A percentile compares a stretch with the other conserved stretches of the same genome.
These are phyloP conservation scores for Fusarium pilosicola DNA, from an alignment of 2,329 filamentous ascomycete genomes.

Conservation along the genomic window DNA sequence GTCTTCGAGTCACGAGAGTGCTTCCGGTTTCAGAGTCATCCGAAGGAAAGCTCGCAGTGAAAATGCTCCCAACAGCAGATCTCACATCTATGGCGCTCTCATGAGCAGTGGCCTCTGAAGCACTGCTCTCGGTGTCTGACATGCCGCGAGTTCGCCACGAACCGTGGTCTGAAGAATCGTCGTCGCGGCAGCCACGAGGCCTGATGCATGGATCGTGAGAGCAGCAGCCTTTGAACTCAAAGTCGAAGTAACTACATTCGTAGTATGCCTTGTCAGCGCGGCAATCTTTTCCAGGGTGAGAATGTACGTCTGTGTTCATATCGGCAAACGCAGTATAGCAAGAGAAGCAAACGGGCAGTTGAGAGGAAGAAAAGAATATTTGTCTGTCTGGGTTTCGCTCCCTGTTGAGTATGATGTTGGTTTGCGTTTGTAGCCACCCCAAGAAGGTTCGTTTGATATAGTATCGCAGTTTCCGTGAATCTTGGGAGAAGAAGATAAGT, in stretches of 20 bases:
- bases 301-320: constrained; percentile 26
- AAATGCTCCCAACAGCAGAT: neutral
- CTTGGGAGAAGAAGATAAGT: constrained; percentile 2
- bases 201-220: constrained; percentile 54
- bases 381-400: neutral
- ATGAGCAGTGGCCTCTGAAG: neutral
- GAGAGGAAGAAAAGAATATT: neutral
- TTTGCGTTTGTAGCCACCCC: neutral
- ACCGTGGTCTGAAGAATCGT: neutral
- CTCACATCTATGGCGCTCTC: neutral
- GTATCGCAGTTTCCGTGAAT: constrained; percentile 27
- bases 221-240: constrained; percentile 56
- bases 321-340: constrained; percentile 1
- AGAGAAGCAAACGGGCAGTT: constrained; percentile 2
- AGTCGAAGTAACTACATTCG: constrained; percentile 50
- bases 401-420: neutral
- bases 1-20: neutral
- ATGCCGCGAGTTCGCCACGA: neutral
- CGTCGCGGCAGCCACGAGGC: constrained; percentile 18
- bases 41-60: neutral
- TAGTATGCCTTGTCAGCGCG: constrained; percentile 49
- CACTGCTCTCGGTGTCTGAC: neutral
- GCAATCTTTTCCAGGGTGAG: constrained; percentile 40
- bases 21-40: neutral
- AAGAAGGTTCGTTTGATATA: constrained; percentile 17